Base-by-base conservation (phyloP, 2,329 filamentous ascomycete genomes). In the Hypoxylon sp. region DNA sequence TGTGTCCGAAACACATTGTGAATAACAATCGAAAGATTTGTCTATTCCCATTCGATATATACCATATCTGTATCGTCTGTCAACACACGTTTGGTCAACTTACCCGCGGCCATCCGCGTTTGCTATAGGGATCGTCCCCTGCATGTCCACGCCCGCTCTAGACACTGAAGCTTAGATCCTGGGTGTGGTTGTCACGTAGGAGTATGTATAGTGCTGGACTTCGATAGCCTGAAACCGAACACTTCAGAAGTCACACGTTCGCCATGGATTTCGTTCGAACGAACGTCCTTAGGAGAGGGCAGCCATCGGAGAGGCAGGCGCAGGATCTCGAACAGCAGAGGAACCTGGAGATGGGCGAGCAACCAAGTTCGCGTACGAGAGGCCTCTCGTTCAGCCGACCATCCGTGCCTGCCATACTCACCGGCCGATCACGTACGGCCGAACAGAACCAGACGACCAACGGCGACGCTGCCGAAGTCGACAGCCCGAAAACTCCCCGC, bases 401-500 rank as follows among this genome's bases (percentile, higher is more conserved):
- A 4, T 40, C 50, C 6, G 37, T 68, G n/a, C 60, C 60, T 21
- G 23, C 46, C 3, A 24, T 67, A 15, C 62, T 68, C 48, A 60
- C 59, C 4, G 53, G 63, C 24, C 64, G 59, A 29, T 31, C 47
- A 13, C 51, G 42, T 38, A 43, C 27, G 11, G 58, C 60, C 42
- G 20, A 55, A 49, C 43, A 64, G 62, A 29, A 45, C 53, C 53
- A 55, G 27, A 42, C 43, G 17, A 11, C 26, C 33, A 52, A 58
- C 35, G 37, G 26, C 18, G 27, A 58, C 6, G 54, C 55, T 29
- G 11, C 64, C 40, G 71, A 70, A 18, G 72, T 72, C 15, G 74
- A 78, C 42, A 79, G 76, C 17, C 80, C 81, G 27, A 85, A 85
- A 66, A 77, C 79, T 1, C 78, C 81, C 2, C 72, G 73, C 2